Evolutionary conservation across 2,329 filamentous ascomycete species (phyloP).

Genomic region (Juglanconis oblonga): DNA sequence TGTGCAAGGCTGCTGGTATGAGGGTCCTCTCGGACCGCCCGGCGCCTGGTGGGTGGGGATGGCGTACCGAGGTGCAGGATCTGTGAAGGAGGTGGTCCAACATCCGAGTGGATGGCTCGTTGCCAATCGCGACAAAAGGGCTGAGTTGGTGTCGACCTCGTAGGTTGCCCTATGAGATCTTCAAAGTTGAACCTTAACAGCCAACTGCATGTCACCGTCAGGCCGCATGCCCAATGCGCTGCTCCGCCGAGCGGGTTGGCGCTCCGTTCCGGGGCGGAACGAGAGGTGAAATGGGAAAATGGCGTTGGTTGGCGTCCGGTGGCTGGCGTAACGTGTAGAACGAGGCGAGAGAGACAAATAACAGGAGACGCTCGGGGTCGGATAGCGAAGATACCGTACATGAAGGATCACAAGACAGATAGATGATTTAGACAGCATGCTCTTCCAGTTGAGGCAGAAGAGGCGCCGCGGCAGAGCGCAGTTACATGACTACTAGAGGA

Average conservation of each 20-base stretch:
- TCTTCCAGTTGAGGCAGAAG: neutral
- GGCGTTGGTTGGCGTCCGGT: neutral
- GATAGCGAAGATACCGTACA: neutral
- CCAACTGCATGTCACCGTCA: neutral
- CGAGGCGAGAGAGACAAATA: neutral
- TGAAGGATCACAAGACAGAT: neutral
- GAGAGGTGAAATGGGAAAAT: neutral
- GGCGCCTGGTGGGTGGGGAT: constrained; percentile 40
- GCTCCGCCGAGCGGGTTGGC: neutral
- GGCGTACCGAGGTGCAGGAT: constrained; percentile 42
- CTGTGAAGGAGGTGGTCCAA: constrained; percentile 26
- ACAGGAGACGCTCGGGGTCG: neutral
- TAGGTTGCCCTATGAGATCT: neutral
- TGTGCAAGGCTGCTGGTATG: constrained; percentile 48
- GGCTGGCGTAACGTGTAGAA: neutral
- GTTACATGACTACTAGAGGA: no score
- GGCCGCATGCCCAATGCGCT: neutral
- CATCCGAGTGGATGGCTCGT: neutral
- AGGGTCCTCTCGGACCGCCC: constrained; percentile 30
- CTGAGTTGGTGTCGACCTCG: neutral
- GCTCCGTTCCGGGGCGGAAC: constrained; percentile 13
- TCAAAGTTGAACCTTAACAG: neutral
- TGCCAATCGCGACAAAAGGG: neutral
- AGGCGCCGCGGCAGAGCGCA: neutral
- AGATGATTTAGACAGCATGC: neutral